A percentile compares a stretch with the other conserved stretches of the same genome.
Conservation (phyloP, 2,329 filamentous ascomycete species). For the Biscogniauxia sp. region DNA sequence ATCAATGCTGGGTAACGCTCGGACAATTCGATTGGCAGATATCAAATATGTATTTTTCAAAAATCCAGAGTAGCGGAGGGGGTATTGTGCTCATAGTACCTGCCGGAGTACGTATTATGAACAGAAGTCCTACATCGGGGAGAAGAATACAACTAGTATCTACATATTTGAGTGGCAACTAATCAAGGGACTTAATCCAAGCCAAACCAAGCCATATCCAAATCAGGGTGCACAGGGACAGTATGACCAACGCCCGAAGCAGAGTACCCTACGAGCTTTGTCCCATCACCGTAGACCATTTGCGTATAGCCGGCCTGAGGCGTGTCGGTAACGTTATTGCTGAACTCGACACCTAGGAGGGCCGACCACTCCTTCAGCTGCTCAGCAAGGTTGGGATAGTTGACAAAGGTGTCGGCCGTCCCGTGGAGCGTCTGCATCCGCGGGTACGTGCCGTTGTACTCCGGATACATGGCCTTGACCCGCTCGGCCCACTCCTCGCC, state of each 20-base stretch:
- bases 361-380: constrained; percentile 44
- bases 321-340: constrained; percentile 15
- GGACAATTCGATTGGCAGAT: too few species aligned
- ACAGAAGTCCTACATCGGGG: too few species aligned
- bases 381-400: constrained; percentile 45
- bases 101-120: too few species aligned
- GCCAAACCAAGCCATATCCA: constrained; percentile 21
- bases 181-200: too few species aligned
- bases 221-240: constrained; percentile 17
- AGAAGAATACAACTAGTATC: too few species aligned
- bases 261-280: constrained; percentile 20
- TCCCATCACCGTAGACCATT: constrained; percentile 22
- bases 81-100: too few species aligned
- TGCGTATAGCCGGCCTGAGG: constrained; percentile 19
- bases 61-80: too few species aligned
- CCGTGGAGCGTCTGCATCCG: constrained; percentile 50
- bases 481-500: constrained; percentile 18
- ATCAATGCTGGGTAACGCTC: too few species aligned
- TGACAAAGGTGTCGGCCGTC: constrained; percentile 39
- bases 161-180: too few species aligned
- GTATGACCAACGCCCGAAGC: constrained; percentile 19
- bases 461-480: constrained; percentile 36
- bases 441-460: constrained; percentile 41
- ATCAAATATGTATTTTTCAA: too few species aligned
- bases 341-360: constrained; percentile 34